These are phyloP conservation scores for Citrus reticulata DNA, from an alignment of 345 rosid species.

Conservation along the genomic window DNA sequence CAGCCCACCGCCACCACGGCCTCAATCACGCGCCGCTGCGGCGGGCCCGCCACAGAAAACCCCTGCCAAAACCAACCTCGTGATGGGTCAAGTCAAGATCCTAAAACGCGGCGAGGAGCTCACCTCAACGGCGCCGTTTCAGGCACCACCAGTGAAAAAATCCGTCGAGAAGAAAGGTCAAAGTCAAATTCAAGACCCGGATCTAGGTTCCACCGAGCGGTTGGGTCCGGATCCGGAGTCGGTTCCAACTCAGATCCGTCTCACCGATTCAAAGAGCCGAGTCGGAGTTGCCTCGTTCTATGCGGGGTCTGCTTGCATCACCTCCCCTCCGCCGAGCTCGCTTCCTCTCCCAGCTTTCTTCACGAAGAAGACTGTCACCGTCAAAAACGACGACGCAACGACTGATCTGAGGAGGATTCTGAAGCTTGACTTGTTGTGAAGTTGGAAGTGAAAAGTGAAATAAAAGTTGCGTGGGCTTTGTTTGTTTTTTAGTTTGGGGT, in stretches of 20 bases:
- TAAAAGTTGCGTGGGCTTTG: neutral
- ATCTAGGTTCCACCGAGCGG: constrained; percentile 34
- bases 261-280: constrained; percentile 15
- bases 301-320: constrained; percentile 67
- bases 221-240: constrained; percentile 34
- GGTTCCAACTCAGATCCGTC: constrained; percentile 28
- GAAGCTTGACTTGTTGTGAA: constrained; percentile 36
- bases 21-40: neutral
- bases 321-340: constrained; percentile 93
- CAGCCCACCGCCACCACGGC: constrained; percentile 33
- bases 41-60: neutral
- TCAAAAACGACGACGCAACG: constrained; percentile 39
- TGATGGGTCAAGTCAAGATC: constrained; percentile 55
- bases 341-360: constrained; percentile 79
- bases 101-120: constrained; percentile 71
- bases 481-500: constrained; percentile 8
- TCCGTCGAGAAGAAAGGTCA: neutral
- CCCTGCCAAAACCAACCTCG: constrained; percentile 14
- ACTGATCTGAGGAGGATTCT: constrained; percentile 49
- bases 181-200: constrained; percentile 4
- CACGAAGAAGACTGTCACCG: constrained; percentile 31
- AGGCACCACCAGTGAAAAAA: neutral
- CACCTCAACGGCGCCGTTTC: neutral
- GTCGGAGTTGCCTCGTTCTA: constrained; percentile 34
- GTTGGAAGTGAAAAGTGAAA: neutral